phyloP scores from a whole-genome alignment of 306 rosid genomes.

The Quercus wislizeni region DNA sequence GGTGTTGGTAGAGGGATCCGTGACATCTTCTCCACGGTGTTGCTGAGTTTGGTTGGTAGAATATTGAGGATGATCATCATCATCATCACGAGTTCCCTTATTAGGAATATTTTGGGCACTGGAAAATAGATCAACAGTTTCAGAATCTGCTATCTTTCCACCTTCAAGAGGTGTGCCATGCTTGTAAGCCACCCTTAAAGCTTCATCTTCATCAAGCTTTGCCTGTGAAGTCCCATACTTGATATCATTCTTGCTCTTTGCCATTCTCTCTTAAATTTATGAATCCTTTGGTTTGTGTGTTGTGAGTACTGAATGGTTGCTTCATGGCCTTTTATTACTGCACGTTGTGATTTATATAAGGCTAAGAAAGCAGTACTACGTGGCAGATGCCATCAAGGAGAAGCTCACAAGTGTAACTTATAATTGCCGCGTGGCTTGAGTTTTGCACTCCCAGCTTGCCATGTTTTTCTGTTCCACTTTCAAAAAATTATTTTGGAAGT shows the following conservation, averaged over 20 bases:
- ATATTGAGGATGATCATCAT: conserved; percentile 1
- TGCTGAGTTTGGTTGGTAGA: conserved; percentile 20
- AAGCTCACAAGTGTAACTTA: neutral
- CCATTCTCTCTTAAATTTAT: conserved; percentile 24
- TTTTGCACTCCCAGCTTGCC: too few species aligned
- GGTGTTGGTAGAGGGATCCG: conserved; percentile 9
- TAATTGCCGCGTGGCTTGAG: too few species aligned
- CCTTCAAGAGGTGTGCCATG: conserved; percentile 69
- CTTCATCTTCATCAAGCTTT: conserved; percentile 50
- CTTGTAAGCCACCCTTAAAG: conserved; percentile 43
- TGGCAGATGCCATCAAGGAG: neutral
- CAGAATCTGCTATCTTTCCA: conserved; percentile 61
- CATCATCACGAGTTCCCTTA: neutral
- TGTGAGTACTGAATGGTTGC: too few species aligned
- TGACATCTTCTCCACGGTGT: conserved; percentile 20
- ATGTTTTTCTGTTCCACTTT: too few species aligned
- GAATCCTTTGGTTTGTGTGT: too few species aligned
- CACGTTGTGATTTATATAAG: neutral
- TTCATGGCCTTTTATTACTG: too few species aligned
- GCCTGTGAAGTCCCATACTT: conserved; percentile 57
- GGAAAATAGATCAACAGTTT: conserved; percentile 44
- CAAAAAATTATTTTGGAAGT: too few species aligned
- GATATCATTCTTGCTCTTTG: conserved; percentile 54
- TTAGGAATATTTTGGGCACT: conserved; percentile 34
- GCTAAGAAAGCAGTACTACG: neutral